Base-by-base conservation (phyloP, 805 yeast genomes). In the Candida alai region DNA sequence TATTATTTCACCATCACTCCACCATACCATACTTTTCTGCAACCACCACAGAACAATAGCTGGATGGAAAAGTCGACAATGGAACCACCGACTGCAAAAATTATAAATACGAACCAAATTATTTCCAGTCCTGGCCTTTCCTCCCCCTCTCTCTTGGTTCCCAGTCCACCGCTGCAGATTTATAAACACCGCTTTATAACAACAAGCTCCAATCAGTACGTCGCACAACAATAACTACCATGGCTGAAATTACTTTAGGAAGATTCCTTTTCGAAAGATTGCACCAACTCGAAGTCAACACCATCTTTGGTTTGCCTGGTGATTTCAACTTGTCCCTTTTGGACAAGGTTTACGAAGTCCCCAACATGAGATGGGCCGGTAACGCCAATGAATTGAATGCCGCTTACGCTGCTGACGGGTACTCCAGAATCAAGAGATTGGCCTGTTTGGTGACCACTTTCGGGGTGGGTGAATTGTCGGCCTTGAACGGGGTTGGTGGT, bases 311-410 rank as follows among this genome's bases (percentile, higher is more conserved):
- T 52, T 74, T 83, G 36, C 90, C 90, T 41, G 89, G 89, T 51
- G 90, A 83, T 61, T 82, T 81, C 75, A 83, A 82, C 70, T 68
- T 80, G 56, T 65, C 84, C 13, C 62, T 83, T 34, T 65, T 83
- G 42, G 89, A 83, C 54, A 78, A 82, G 54, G 70, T 83, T 51
- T 78, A 81, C 58, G 84, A 80, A 51, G 85, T 81, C 32, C 78
- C 74, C 22, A 85, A 84, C 28, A 54, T 85, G 62, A 74, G 83
- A 67, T 85, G 95, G 95, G 88, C 85, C 32, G 95, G 95, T 52
- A 84, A 85, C 60, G 84, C 93, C 56, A 85, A 86, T 63, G 95
- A 85, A 67, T 73, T 85, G 65, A 86, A 86, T 59, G 93, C 95
- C 28, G 84, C 93, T 26, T 83, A 82, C 49, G 84, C 94, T 34